Evolutionary conservation across 2,329 filamentous ascomycete genomes (phyloP), one percentile per base, ranked within the genome.

Genomic region (Aspergillus aculeatinus): DNA sequence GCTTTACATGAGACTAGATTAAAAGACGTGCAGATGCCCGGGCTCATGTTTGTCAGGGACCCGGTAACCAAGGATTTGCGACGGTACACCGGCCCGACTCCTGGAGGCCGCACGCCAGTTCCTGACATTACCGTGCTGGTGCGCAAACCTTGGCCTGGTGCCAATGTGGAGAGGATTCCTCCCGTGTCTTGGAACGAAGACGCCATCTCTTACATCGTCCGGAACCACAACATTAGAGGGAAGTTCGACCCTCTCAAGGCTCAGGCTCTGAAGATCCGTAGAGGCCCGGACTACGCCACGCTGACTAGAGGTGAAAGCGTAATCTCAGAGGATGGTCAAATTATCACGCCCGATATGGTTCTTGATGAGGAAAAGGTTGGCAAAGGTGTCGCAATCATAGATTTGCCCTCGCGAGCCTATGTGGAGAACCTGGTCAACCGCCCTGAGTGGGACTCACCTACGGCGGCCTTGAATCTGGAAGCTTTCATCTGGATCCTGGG

Each of bases 341-440:
- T 83, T 0, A 85, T 99, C 31, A 95, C 89, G 0, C 89, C 94
- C 1, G 90, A 95, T 0, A 95, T 96, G 88, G 92, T 98, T 1
- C 71, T 99, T 55, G 91, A 84, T 1, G 80, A 87, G 11, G 77
- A 82, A 3, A 82, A 87, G 58, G 81, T 84, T 5, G 92, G 92
- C 11, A 85, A 82, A 58, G 93, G 91, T 2, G 82, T 96, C 64
- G 89, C 90, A 9, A 81, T 99, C 7, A 80, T 96, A 47, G 93
- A 98, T 67, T 74, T 99, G 7, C 91, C 92, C 1, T 84, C 87
- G 14, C 63, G 73, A 1, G 85, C 87, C 7, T 93, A 95, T 68
- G 78, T 98, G 27, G 85, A 88, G 12, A 76, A 83, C 5, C 82
- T 97, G 55, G 68, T 96, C 48, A 79, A 81, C 39, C 85, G 91